phyloP scores from a whole-genome alignment of 495 filamentous ascomycete genomes.

The Amniculicola lignicola region DNA sequence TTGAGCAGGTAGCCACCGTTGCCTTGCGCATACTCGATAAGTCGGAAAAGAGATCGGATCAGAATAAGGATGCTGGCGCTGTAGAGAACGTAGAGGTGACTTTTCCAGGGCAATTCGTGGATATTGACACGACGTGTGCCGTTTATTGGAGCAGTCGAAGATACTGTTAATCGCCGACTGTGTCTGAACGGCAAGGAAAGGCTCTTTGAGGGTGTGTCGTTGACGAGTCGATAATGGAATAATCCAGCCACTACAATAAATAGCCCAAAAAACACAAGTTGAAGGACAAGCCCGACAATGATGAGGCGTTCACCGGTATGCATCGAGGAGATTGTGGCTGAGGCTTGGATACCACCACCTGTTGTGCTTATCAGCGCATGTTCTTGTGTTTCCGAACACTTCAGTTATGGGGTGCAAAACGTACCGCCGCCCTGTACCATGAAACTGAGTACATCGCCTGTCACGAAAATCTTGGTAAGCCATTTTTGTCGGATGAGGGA shows the following conservation, averaged over 20 bases:
- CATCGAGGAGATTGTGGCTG: constrained; percentile 1
- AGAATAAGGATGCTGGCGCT: constrained; percentile 53
- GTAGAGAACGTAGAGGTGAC: constrained; percentile 53
- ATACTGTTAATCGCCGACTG: background rate
- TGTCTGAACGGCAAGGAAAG: background rate
- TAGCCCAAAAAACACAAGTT: constrained; percentile 19
- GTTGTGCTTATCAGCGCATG: too few species aligned
- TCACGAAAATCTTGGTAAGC: constrained; percentile 48
- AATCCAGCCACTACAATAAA: constrained; percentile 13
- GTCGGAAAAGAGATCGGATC: constrained; percentile 57
- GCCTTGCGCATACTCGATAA: constrained; percentile 60
- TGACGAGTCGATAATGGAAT: constrained; percentile 9
- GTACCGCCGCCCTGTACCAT: constrained; percentile 43
- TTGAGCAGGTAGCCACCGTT: constrained; percentile 49
- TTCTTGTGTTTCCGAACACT: too few species aligned
- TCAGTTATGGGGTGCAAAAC: background rate
- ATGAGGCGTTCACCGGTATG: constrained; percentile 16
- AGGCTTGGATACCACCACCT: background rate
- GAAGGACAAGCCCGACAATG: constrained; percentile 9
- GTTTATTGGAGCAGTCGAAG: background rate
- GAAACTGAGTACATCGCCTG: constrained; percentile 48
- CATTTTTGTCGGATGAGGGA: constrained; percentile 40
- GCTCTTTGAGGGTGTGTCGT: background rate
- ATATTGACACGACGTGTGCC: background rate
- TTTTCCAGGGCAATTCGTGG: constrained; percentile 44